Conservation (phyloP, 1,284 basidiomycete genomes). For the Mycosarcoma maydis region DNA sequence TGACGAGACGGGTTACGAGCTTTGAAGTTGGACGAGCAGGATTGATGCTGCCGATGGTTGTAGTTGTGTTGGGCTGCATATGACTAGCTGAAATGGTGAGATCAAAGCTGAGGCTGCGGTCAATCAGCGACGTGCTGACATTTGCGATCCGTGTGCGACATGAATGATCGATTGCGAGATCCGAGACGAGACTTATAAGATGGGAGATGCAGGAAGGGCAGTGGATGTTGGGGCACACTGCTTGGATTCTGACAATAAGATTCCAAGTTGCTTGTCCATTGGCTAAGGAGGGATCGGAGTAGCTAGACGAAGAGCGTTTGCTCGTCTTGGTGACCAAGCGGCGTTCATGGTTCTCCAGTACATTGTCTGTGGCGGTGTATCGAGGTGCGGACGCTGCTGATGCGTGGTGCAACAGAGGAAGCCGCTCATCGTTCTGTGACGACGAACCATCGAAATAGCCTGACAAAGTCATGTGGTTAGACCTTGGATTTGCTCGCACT, state of each 20-base stretch:
- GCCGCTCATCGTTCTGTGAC: constrained; percentile 7
- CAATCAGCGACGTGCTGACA: constrained; percentile 65
- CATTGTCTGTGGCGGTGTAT: constrained; percentile 4
- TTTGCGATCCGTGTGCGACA: constrained; percentile 20
- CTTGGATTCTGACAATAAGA: constrained; percentile 18
- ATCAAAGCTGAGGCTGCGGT: constrained; percentile 64
- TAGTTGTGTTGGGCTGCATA: not conserved
- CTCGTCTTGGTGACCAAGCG: too few species aligned
- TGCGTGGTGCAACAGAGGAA: constrained; percentile 1
- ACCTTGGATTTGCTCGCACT: not conserved
- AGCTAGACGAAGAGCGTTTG: too few species aligned
- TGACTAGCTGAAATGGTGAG: constrained; percentile 9
- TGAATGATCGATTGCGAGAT: constrained; percentile 20
- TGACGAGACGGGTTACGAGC: constrained; percentile 32
- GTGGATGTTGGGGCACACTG: constrained; percentile 57
- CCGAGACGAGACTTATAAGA: constrained; percentile 63
- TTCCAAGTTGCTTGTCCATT: constrained; percentile 11
- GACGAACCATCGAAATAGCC: not conserved
- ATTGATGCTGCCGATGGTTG: constrained; percentile 34
- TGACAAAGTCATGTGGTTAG: not conserved
- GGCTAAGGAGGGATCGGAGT: not conserved
- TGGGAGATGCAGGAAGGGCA: constrained; percentile 69
- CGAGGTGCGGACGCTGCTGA: constrained; percentile 1
- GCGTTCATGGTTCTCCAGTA: not conserved
- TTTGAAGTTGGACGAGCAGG: constrained; percentile 10